Evolutionary conservation across 495 filamentous ascomycete species (phyloP).

Genomic region (Chaetomium cochliodes): DNA sequence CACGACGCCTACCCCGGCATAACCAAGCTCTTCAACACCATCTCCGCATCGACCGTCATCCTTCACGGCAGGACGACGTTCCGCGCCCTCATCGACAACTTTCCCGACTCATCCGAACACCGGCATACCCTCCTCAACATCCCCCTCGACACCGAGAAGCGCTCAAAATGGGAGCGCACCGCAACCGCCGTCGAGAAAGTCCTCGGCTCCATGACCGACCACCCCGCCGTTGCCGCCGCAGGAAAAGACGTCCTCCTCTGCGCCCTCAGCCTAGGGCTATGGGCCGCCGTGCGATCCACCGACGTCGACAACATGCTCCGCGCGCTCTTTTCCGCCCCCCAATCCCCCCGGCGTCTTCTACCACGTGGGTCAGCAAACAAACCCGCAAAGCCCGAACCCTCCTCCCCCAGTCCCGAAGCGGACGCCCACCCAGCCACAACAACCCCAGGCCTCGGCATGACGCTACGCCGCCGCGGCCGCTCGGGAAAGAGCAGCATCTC

Average conservation of each 20-base stretch:
- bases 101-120: constrained; percentile 46
- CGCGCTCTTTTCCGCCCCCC: constrained; percentile 26
- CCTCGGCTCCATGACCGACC: constrained; percentile 42
- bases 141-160: constrained; percentile 45
- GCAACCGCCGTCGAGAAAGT: constrained; percentile 45
- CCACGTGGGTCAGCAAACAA: not conserved
- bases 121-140: constrained; percentile 42
- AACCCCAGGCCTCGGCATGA: not conserved
- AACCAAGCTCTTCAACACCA: constrained; percentile 43
- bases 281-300: constrained; percentile 52
- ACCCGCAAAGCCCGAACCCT: not conserved
- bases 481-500: constrained; percentile 22
- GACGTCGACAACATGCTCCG: constrained; percentile 44
- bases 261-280: constrained; percentile 50
- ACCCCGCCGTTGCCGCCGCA: constrained; percentile 50
- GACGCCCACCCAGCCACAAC: not conserved
- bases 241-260: constrained; percentile 54
- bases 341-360: not conserved
- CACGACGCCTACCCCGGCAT: constrained; percentile 42
- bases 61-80: constrained; percentile 44
- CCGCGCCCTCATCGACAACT: constrained; percentile 40
- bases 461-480: constrained; percentile 28
- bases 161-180: constrained; percentile 41
- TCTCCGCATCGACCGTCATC: constrained; percentile 37
- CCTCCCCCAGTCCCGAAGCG: not conserved